Evolutionary conservation across 345 rosid genomes (phyloP), one percentile per base, ranked within the genome.

Genomic region (Salix exigua): DNA sequence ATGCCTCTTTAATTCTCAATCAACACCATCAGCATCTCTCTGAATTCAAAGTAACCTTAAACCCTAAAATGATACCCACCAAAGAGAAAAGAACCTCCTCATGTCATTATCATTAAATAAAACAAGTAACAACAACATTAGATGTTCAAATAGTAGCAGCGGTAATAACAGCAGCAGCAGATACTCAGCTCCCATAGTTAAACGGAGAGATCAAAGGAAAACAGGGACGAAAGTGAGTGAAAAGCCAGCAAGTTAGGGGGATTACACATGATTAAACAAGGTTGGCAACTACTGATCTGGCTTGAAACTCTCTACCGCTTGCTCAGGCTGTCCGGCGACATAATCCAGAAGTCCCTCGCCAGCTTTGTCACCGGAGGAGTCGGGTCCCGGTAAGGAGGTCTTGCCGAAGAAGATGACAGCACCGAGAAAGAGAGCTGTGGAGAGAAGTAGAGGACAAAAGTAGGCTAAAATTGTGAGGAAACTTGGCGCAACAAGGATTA

Each of bases 401-500:
- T 85, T 87, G 7, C 86, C 95, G 53, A 92, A 89, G 85, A 94
- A 81, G 85, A 87, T 60, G 76, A 90, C 90, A 21, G 92, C 91
- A 6, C 75, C 87, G 21, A 94, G 95, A 75, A 94, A 94, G 72
- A 94, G 88, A 70, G 95, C 87, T 2, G 98, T 94, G 85, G 98
- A 94, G 83, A 94, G 86, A 64, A 89, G 77, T n/a, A 94, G 85
- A 40, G 98, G 98, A 94, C 97, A 92, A 63, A 94, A 94, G 87
- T 90, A 94, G 76, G 94, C 82, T 66, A 94, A 60, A 68, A 94
- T 77, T 68, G 88, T 84, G 81, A 94, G 78, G 73, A 94, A 88
- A 58, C 97, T 83, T 2, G 98, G 97, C 9, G 98, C 89, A 3
- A 88, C 74, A 60, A 82, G 44, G 87, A 89, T 31, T 23, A 88